Percentiles rank a stretch among this genome's conserved stretches.
Conservation (phyloP, 1,284 basidiomycete species). For the Ustilago curta region DNA sequence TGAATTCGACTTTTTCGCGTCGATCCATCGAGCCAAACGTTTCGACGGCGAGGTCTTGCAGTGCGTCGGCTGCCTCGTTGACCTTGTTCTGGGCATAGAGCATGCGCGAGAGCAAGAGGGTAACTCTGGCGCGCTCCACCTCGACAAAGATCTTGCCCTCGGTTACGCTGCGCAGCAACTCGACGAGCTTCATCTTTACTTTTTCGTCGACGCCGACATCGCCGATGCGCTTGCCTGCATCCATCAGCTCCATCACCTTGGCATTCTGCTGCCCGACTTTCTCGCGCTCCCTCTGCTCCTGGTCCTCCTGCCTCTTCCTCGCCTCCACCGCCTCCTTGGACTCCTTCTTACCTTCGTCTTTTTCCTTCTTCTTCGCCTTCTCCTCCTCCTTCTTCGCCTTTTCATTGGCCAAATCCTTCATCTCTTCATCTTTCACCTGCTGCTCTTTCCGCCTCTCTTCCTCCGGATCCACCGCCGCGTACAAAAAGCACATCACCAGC, state of each 20-base stretch:
- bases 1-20: slow-evolving; percentile 97
- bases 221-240: slow-evolving; percentile 57
- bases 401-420: slow-evolving; percentile 41
- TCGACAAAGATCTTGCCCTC: slow-evolving; percentile 99
- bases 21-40: slow-evolving; percentile 99
- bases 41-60: slow-evolving; percentile 96
- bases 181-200: slow-evolving; percentile 68
- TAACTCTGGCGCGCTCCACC: slow-evolving; percentile 90
- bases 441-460: slow-evolving; percentile 72
- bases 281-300: slow-evolving; percentile 53
- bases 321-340: slow-evolving; percentile 46
- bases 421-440: slow-evolving; percentile 48
- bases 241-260: slow-evolving; percentile 56
- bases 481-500: slow-evolving; percentile 63
- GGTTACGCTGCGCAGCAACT: slow-evolving; percentile 89
- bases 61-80: slow-evolving; percentile 67
- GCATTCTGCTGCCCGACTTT: slow-evolving; percentile 62
- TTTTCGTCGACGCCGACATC: slow-evolving; percentile 52
- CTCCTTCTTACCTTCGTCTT: slow-evolving; percentile 46
- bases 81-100: slow-evolving; percentile 60
- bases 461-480: slow-evolving; percentile 67
- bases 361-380: slow-evolving; percentile 36
- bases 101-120: slow-evolving; percentile 59
- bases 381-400: slow-evolving; percentile 43
- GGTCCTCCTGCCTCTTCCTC: slow-evolving; percentile 25